These are phyloP conservation scores for Sporisorium scitamineum DNA, from an alignment of 1,284 basidiomycete species.

Conservation along the genomic window DNA sequence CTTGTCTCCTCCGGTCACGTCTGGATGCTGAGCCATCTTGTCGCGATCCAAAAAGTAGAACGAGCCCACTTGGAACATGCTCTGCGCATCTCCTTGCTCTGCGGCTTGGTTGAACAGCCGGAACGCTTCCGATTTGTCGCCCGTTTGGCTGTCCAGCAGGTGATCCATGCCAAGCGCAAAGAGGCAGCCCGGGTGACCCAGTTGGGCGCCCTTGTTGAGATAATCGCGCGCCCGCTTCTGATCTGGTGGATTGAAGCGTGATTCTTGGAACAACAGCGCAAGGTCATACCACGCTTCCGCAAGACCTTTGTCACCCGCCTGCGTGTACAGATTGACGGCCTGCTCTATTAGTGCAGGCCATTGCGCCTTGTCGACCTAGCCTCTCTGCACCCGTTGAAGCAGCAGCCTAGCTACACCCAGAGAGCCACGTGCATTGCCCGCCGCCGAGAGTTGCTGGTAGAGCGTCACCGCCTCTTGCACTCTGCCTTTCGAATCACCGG, in stretches of 20 bases:
- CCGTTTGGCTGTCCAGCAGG: constrained; percentile 13
- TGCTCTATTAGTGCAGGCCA: constrained; percentile 35
- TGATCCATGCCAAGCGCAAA: constrained; percentile 42
- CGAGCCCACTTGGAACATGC: constrained; percentile 59
- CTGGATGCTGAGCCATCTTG: constrained; percentile 40
- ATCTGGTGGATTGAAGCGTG: constrained; percentile 39
- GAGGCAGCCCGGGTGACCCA: constrained; percentile 37
- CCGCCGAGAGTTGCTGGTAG: constrained; percentile 51
- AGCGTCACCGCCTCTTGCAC: constrained; percentile 41
- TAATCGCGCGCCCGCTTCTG: constrained; percentile 26
- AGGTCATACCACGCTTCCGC: constrained; percentile 64
- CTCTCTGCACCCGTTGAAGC: constrained; percentile 39
- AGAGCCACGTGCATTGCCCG: constrained; percentile 52
- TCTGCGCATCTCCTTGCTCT: constrained; percentile 57
- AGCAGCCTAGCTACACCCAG: constrained; percentile 55
- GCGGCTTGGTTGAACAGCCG: constrained; percentile 56
- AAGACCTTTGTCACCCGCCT: constrained; percentile 54
- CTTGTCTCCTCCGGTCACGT: constrained; percentile 31
- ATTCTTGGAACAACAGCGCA: constrained; percentile 43
- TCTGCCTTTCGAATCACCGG: constrained; percentile 21
- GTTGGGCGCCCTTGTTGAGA: constrained; percentile 52
- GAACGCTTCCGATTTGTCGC: constrained; percentile 32
- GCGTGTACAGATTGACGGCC: constrained; percentile 45
- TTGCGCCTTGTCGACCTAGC: constrained; percentile 25
- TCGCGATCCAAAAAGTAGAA: constrained; percentile 53